Base-by-base conservation (phyloP, 2,329 filamentous ascomycete species). In the Alternaria triticina region DNA sequence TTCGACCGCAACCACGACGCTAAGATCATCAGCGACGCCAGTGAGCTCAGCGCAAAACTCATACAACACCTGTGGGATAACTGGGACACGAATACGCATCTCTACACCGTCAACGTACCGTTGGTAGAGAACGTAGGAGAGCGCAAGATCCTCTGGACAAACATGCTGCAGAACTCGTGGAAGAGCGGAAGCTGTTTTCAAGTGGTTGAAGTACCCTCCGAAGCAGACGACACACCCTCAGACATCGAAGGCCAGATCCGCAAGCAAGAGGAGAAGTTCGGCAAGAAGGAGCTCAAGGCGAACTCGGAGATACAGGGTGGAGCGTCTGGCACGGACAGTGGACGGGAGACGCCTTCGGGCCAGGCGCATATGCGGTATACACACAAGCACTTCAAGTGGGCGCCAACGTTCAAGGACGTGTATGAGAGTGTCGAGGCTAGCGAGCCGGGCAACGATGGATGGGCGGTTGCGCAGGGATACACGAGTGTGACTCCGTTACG, bases 321-420 rank as follows among this genome's bases (percentile, higher is more conserved):
- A 28, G 61, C 68, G 13, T 67, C 56, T 10, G 72, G 70, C 12
- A 68, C 69, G 23, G 73, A 71, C 75, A 69, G 69, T 72, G 77
- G 71, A 43, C 60, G 59, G 5, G 75, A 76, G 7, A 79, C 77
- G 17, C 76, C 77, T 11, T 66, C 62, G 2, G 66, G 64, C 0
- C 70, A 68, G 30, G 74, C 74, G 11, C 78, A 82, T 55, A 74
- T 81, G 44, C 82, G 86, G 28, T 90, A 93, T 77, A 86, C 84
- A 59, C 93, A 97, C 80, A 93, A 92, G 78, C 92, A 96, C 80
- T 98, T 97, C 85, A 96, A 95, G 81, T 98, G 96, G 96, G 89
- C 92, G 51, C 96, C 95, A 3, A 88, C 88, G 67, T 96, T 98
- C 80, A 86, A 88, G 33, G 94, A 97, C 79, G 93, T 98, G 3